phyloP scores from a whole-genome alignment of 805 yeast species.

The Brettanomyces custersianus region DNA sequence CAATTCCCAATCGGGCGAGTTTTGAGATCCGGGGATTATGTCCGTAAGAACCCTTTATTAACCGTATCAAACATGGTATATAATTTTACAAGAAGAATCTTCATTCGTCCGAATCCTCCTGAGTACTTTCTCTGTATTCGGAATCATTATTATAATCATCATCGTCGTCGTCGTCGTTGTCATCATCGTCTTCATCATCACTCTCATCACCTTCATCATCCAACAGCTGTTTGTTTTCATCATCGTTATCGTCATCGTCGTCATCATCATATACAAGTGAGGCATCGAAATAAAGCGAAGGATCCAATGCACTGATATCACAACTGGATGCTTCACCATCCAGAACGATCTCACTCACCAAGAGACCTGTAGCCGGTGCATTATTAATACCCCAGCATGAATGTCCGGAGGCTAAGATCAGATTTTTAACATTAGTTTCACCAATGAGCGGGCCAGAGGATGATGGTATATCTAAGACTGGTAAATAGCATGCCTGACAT shows the following conservation, averaged over 20 bases:
- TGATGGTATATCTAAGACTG: conserved; percentile 88
- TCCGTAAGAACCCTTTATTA: no score
- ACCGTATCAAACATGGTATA: neutral
- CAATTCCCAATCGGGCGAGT: no score
- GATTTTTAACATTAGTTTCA: conserved; percentile 74
- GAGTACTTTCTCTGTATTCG: neutral
- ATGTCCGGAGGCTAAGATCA: conserved; percentile 85
- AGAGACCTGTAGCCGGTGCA: conserved; percentile 94
- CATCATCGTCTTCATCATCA: conserved; percentile 10
- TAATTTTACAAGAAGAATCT: neutral
- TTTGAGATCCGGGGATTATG: no score
- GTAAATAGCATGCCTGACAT: conserved; percentile 91
- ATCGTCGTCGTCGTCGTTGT: conserved; percentile 7
- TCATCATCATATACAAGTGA: conserved; percentile 27
- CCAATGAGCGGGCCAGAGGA: conserved; percentile 92
- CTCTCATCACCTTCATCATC: conserved; percentile 15
- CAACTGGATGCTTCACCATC: conserved; percentile 79
- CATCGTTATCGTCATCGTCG: conserved; percentile 20
- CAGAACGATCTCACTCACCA: conserved; percentile 76
- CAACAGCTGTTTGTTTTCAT: conserved; percentile 15
- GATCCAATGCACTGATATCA: conserved; percentile 75
- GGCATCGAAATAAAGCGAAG: conserved; percentile 81
- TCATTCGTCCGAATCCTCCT: conserved; percentile 2
- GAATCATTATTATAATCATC: neutral
- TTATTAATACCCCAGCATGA: conserved; percentile 99